Conservation (phyloP, 306 rosid species). For the Carpinus fangiana region DNA sequence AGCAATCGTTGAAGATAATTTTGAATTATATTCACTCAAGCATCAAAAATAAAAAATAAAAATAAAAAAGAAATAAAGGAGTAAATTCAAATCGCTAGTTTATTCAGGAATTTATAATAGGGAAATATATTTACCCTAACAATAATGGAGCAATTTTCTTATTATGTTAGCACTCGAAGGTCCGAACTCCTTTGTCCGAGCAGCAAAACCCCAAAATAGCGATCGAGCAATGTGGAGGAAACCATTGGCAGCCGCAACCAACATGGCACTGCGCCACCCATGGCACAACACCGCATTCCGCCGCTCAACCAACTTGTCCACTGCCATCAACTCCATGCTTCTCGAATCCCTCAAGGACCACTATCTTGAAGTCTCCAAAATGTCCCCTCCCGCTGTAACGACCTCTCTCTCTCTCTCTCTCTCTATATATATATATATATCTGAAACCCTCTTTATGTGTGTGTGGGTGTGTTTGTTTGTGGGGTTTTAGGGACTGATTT, state of each 20-base stretch:
- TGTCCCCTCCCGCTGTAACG: slow-evolving; percentile 81
- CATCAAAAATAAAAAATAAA: no score
- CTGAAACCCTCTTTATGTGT: background rate
- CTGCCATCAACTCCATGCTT: slow-evolving; percentile 71
- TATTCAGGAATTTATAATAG: no score
- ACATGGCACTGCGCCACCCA: slow-evolving; percentile 38
- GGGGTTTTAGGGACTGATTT: background rate
- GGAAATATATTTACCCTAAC: no score
- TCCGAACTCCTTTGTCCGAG: background rate
- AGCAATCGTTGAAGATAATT: slow-evolving; percentile 22
- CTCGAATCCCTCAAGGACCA: slow-evolving; percentile 93
- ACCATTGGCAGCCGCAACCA: slow-evolving; percentile 30
- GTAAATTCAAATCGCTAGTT: background rate
- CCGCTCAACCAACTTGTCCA: slow-evolving; percentile 43
- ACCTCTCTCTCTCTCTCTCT: background rate
- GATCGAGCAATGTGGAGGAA: slow-evolving; percentile 63
- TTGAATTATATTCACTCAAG: background rate
- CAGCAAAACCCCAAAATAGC: background rate
- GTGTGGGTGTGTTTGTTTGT: background rate
- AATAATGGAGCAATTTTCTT: no score
- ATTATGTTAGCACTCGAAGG: background rate
- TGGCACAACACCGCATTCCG: slow-evolving; percentile 25
- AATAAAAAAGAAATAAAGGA: no score
- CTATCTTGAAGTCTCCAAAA: slow-evolving; percentile 76
- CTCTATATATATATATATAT: background rate